These are phyloP conservation scores for Meyerozyma elateridarum DNA, from an alignment of 1,139 yeast genomes.

Conservation along the genomic window DNA sequence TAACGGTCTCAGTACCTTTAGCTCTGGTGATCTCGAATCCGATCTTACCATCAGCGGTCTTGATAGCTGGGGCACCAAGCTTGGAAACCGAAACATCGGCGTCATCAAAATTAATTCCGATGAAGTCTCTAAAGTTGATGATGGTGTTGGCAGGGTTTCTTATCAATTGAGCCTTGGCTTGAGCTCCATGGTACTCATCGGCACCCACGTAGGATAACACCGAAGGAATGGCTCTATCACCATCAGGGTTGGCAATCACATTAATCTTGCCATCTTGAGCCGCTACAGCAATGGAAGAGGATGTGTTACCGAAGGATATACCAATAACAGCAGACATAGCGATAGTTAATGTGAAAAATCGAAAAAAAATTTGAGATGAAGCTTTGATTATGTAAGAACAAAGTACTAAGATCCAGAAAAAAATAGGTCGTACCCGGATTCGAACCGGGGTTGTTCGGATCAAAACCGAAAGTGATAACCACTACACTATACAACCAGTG, in stretches of 20 bases:
- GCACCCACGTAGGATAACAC: slow-evolving; percentile 86
- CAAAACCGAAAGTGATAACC: slow-evolving; percentile 50
- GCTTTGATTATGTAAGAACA: too few species aligned
- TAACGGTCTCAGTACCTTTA: slow-evolving; percentile 44
- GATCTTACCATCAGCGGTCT: slow-evolving; percentile 58
- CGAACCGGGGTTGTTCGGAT: slow-evolving; percentile 92
- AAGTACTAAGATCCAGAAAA: slow-evolving; percentile 16
- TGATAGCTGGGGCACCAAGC: slow-evolving; percentile 71
- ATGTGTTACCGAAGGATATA: slow-evolving; percentile 92
- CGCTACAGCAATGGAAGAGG: slow-evolving; percentile 91
- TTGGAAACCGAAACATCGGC: slow-evolving; percentile 60
- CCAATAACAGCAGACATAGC: slow-evolving; percentile 67
- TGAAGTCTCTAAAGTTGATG: slow-evolving; percentile 87
- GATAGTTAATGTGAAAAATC: slow-evolving; percentile 3
- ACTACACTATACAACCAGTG: slow-evolving; percentile 45
- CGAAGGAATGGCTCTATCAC: slow-evolving; percentile 96
- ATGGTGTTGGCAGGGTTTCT: slow-evolving; percentile 88
- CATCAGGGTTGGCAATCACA: slow-evolving; percentile 98
- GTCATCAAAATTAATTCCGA: slow-evolving; percentile 70
- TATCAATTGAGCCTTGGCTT: slow-evolving; percentile 86
- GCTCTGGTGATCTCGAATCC: slow-evolving; percentile 59
- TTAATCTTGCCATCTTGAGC: slow-evolving; percentile 87
- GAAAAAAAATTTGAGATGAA: slow-evolving; percentile 3
- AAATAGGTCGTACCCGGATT: slow-evolving; percentile 86
- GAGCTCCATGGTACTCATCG: slow-evolving; percentile 97